Evolutionary conservation across 768 basidiomycete genomes (phyloP).

Genomic region (Leucocoprinus leucothites): DNA sequence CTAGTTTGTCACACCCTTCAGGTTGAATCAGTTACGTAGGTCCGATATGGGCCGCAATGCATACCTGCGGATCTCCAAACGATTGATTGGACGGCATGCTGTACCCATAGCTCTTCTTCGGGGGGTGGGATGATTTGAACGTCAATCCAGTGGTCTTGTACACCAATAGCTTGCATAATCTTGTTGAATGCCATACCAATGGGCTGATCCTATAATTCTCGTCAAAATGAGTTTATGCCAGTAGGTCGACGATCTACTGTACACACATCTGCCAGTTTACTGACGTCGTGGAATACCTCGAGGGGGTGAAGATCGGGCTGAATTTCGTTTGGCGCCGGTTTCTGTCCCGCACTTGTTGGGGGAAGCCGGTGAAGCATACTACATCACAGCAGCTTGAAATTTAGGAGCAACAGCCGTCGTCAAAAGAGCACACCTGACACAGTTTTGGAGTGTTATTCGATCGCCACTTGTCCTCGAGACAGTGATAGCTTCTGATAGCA

Average conservation of each 20-base stretch:
- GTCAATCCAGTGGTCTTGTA: conserved; percentile 74
- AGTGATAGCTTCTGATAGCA: conserved; percentile 72
- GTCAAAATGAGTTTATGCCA: not conserved
- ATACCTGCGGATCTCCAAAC: conserved; percentile 71
- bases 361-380: conserved; percentile 77
- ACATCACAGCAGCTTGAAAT: conserved; percentile 7
- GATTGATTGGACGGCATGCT: conserved; percentile 70
- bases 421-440: conserved; percentile 53
- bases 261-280: conserved; percentile 64
- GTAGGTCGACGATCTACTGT: no score
- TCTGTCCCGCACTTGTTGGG: conserved; percentile 40
- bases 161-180: conserved; percentile 59
- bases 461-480: conserved; percentile 75
- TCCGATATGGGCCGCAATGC: conserved; percentile 10
- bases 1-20: conserved; percentile 64
- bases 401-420: not conserved
- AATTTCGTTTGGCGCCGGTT: conserved; percentile 63
- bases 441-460: conserved; percentile 71
- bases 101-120: conserved; percentile 65
- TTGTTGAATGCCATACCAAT: conserved; percentile 66
- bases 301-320: conserved; percentile 74
- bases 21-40: conserved; percentile 8
- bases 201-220: conserved; percentile 57
- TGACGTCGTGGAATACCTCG: conserved; percentile 74
- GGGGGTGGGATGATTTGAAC: conserved; percentile 43